Evolutionary conservation across 257 asterid species (phyloP).

Genomic region (Coffea canephora): DNA sequence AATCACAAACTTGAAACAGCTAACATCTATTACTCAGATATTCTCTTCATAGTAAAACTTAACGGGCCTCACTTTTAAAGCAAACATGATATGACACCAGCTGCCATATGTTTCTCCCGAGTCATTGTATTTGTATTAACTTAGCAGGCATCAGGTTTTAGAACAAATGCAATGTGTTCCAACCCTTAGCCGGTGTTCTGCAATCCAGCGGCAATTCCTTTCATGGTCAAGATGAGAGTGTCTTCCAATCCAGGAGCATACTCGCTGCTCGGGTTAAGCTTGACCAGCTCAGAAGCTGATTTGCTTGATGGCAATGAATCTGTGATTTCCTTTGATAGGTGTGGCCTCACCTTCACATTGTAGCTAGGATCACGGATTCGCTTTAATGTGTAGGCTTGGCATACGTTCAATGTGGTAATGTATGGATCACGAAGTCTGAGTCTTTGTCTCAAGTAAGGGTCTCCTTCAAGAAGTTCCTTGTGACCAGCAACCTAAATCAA

Average conservation of each 20-base stretch:
- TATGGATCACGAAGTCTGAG: conserved; percentile 84
- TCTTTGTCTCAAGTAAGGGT: conserved; percentile 94
- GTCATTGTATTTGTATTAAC: not conserved
- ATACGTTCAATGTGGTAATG: conserved; percentile 69
- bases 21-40: not conserved
- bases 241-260: conserved; percentile 91
- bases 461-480: conserved; percentile 78
- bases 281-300: conserved; percentile 80
- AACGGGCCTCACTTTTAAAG: not conserved
- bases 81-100: not conserved
- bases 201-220: conserved; percentile 92
- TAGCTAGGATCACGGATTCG: conserved; percentile 76
- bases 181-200: conserved; percentile 73
- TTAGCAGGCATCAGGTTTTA: not conserved
- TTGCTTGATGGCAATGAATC: conserved; percentile 45
- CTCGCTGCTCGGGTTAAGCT: conserved; percentile 80
- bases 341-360: conserved; percentile 59
- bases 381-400: conserved; percentile 79
- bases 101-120: conserved; percentile 2
- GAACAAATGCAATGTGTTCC: not conserved
- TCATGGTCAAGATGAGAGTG: conserved; percentile 89
- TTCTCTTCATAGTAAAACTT: not conserved
- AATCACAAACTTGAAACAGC: not conserved
- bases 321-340: conserved; percentile 60
- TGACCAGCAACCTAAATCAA: conserved; percentile 76